Evolutionary conservation across 1,284 basidiomycete genomes (phyloP).

Genomic region (Farysia itapuensis): DNA sequence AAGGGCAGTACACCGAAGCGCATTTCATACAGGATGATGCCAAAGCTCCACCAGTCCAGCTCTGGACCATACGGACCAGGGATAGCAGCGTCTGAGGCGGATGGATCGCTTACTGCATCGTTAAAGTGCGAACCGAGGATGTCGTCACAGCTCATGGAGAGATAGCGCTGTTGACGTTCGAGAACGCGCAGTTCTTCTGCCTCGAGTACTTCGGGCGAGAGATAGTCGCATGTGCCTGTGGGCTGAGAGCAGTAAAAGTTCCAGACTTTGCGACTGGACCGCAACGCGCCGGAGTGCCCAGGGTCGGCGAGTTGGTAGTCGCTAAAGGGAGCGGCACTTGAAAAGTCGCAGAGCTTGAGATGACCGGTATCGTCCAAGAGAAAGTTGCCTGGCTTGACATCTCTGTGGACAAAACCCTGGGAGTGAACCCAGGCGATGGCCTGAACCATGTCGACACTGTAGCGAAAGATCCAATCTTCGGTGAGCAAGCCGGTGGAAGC

Average conservation of each 20-base stretch:
- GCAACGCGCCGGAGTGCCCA: neutral
- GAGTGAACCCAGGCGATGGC: conserved; percentile 55
- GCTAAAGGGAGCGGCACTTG: conserved; percentile 54
- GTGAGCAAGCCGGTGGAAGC: conserved; percentile 43
- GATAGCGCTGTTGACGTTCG: conserved; percentile 16
- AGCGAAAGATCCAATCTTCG: conserved; percentile 47
- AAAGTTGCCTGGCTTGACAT: conserved; percentile 58
- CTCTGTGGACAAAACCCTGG: conserved; percentile 53
- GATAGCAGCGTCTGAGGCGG: conserved; percentile 4
- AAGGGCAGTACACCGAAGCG: conserved; percentile 52
- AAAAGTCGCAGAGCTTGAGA: conserved; percentile 58
- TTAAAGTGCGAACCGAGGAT: conserved; percentile 11
- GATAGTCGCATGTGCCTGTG: conserved; percentile 57
- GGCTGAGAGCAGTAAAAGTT: conserved; percentile 49
- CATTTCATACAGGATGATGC: conserved; percentile 58
- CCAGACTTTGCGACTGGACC: conserved; percentile 40
- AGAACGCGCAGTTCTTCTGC: conserved; percentile 48
- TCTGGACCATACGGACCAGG: conserved; percentile 56
- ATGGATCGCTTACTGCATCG: neutral
- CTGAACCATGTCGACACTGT: conserved; percentile 54
- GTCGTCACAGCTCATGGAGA: conserved; percentile 18
- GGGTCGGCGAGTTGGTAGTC: conserved; percentile 12
- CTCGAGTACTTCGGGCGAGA: conserved; percentile 56
- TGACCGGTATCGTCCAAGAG: conserved; percentile 51
- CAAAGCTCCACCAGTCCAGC: conserved; percentile 59